These are phyloP conservation scores for Rhizoclosmatium globosum DNA, from an alignment of 192 early-diverging fungal species.

Conservation along the genomic window DNA sequence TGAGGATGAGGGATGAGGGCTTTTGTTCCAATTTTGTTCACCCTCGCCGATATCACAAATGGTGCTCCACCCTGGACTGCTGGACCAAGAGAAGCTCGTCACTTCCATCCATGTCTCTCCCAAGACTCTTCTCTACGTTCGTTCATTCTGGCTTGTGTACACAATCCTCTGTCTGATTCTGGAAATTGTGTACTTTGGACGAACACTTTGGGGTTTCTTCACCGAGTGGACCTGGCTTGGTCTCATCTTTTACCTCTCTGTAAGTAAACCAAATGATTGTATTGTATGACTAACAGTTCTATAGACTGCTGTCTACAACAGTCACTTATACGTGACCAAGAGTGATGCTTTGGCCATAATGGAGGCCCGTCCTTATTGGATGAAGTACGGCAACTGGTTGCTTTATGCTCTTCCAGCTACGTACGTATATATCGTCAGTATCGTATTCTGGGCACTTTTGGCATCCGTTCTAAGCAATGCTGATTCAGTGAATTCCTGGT, in stretches of 20 bases:
- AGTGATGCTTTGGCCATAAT: not conserved
- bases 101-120: slow-evolving; percentile 30
- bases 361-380: not conserved
- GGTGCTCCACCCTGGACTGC: not conserved
- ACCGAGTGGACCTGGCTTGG: slow-evolving; percentile 36
- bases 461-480: not conserved
- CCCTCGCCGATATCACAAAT: too few relatives aligned
- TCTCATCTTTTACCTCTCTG: slow-evolving; percentile 18
- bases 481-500: not conserved
- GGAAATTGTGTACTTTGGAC: not conserved
- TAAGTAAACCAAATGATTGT: not conserved
- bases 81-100: slow-evolving; percentile 14
- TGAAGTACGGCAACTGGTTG: slow-evolving; percentile 1
- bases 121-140: not conserved
- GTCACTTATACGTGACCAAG: not conserved
- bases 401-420: not conserved
- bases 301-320: not conserved
- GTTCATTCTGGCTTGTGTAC: not conserved
- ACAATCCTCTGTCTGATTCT: not conserved
- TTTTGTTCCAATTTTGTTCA: too few relatives aligned
- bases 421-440: slow-evolving; percentile 6
- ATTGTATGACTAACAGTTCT: not conserved
- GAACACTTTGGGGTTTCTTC: not conserved
- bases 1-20: too few relatives aligned
- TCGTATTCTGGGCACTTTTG: slow-evolving; percentile 12